Evolutionary conservation across 768 basidiomycete species (phyloP), one percentile per base, ranked within the genome.

Genomic region (Coprinopsis cinerea): DNA sequence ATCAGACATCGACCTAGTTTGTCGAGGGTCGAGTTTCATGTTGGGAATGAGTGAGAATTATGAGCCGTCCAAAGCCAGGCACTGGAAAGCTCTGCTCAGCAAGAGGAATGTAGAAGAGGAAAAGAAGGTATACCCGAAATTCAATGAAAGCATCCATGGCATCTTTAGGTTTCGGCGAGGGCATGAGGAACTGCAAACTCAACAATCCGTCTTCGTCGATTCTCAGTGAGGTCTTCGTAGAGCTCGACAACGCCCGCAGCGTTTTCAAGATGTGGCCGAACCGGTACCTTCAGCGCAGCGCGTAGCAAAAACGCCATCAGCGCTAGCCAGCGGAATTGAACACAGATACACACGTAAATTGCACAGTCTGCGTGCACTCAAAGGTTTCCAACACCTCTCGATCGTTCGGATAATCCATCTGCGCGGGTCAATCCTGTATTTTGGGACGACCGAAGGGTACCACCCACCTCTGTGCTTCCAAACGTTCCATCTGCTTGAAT

Each of bases 321-420:
- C 10, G 7, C 5, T 11, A 26, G 17, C 18, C 10, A 43, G 26
- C 13, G 20, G 14, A 11, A 7, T 22, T 18, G 27, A 5, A 6
- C 23, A 26, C 39, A 28, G 34, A 10, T 18, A 48, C 71, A 40
- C 54, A 92, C 92, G 83, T 88, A 64, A 89, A 90, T 28, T 71
- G 74, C 26, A 92, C 75, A 5, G 70, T 67, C 28, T 73, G 70
- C 10, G 65, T 70, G 63, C 94, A 97, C 53, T 95, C 89, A 58
- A 96, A 92, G 0, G 83, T 80, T 65, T 96, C 92, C 25, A 97
- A 75, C 0, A 98, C 88, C 44, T 96, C 92, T 42, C 78, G 76
- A 59, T 95, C 92, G 57, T 90, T 92, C 2, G 92, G 92, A 54
- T 94, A 98, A 67, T 99, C 94, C 83, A 97, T 90, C 92, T 94